Base-by-base conservation (phyloP, 345 rosid genomes). In the Eucalyptus erythrocorys region DNA sequence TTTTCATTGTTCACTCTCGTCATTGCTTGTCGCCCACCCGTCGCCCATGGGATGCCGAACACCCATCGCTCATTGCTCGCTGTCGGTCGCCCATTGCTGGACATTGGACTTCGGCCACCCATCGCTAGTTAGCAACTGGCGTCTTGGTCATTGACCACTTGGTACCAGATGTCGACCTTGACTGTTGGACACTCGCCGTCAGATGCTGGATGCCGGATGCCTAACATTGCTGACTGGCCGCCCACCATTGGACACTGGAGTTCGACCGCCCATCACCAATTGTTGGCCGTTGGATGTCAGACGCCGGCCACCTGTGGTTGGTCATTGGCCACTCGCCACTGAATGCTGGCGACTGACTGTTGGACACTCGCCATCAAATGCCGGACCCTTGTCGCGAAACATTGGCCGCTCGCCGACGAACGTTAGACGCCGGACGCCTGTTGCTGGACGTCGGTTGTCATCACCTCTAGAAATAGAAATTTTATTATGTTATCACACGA, bases 361-460 rank as follows among this genome's bases (percentile, higher is more conserved):
- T n/a, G 9, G 24, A 50, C 21, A 4, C 55, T 50, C 8, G 2
- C 3, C 7, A 22, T 4, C 9, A 1, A 50, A 50, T 0, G 2
- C 3, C 1, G 1, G 4, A 17, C 24, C 22, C 24, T 51, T 7
- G 9, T 5, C 0, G 55, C 1, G 3, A 8, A 17, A 51, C 55
- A 17, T 0, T 0, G 8, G 8, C 4, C 19, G 55, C 55, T 19
- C 1, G 2, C 0, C 2, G 2, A 0, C 0, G 5, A 2, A 51
- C 4, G 2, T 19, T 7, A 2, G 55, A 17, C 3, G 55, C 2
- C 2, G 4, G 1, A 51, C 24, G 2, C 2, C 22, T 0, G 4
- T 50, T 0, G 53, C 3, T 50, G 1, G 53, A 17, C 1, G 22
- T 1, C 0, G 8, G 22, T 0, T 50, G 24, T 51, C 2, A 4